A percentile compares a stretch with the other conserved stretches of the same genome.
Conservation (phyloP, 768 basidiomycete species). For the Infundibulicybe gibba region DNA sequence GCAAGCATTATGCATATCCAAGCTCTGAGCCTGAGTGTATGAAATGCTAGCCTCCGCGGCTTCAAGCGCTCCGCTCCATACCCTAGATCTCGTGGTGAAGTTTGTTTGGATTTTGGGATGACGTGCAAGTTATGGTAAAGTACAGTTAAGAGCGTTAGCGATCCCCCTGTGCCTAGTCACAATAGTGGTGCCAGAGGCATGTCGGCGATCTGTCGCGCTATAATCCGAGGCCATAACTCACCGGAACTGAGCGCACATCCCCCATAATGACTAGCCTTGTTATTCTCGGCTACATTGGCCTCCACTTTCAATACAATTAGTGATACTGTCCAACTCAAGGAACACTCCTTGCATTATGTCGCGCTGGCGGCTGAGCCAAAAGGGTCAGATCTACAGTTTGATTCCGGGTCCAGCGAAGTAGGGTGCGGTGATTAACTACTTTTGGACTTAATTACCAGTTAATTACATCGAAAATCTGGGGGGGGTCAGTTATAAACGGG, state of each 20-base stretch:
- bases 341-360: constrained; percentile 23
- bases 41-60: constrained; percentile 33
- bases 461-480: no score
- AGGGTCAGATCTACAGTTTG: constrained; percentile 20
- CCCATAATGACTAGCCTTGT: constrained; percentile 38
- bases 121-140: constrained; percentile 57
- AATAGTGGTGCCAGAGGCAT: constrained; percentile 46
- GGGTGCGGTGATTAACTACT: no score
- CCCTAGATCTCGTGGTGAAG: constrained; percentile 61
- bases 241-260: constrained; percentile 47
- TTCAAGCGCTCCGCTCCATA: constrained; percentile 27
- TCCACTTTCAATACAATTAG: constrained; percentile 30
- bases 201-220: constrained; percentile 29
- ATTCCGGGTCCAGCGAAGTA: neutral
- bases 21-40: constrained; percentile 40
- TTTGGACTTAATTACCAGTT: no score
- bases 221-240: constrained; percentile 42
- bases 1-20: constrained; percentile 47
- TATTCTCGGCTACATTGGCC: constrained; percentile 49
- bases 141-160: constrained; percentile 56
- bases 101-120: constrained; percentile 54
- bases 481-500: no score
- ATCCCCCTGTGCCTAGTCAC: constrained; percentile 60
- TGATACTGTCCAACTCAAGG: neutral
- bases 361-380: constrained; percentile 23